A percentile compares a stretch with the other conserved stretches of the same genome.
These are phyloP conservation scores for Phytophthora citrophthora DNA, from an alignment of 352 stramenopile genomes.

Conservation along the genomic window DNA sequence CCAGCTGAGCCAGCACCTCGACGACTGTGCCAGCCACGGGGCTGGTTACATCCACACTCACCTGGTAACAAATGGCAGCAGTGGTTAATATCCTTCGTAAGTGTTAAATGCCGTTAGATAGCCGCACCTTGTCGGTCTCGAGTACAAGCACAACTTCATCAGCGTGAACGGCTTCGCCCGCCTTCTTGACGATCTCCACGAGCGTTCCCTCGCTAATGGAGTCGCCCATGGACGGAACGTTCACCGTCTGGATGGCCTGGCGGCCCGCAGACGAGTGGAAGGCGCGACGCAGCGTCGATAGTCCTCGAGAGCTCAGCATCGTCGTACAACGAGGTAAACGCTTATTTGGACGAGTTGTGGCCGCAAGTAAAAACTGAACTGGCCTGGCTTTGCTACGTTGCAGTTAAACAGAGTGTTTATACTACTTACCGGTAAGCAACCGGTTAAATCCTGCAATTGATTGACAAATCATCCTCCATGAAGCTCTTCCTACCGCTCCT, in stretches of 20 bases:
- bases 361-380: neutral
- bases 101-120: too few species aligned
- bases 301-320: conserved; percentile 31
- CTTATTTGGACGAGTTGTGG: neutral
- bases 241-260: conserved; percentile 74
- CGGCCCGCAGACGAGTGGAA: conserved; percentile 55
- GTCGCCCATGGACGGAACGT: conserved; percentile 93
- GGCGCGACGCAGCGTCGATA: conserved; percentile 33
- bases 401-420: neutral
- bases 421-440: too few species aligned
- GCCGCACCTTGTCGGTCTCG: conserved; percentile 98
- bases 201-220: conserved; percentile 99
- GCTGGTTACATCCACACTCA: conserved; percentile 93
- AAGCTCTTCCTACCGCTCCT: conserved; percentile 36
- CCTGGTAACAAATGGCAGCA: conserved; percentile 33
- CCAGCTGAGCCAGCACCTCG: conserved; percentile 94
- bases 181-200: conserved; percentile 94
- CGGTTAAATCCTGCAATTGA: too few species aligned
- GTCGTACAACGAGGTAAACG: neutral
- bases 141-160: conserved; percentile 98
- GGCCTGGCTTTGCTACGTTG: neutral
- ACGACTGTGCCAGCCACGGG: conserved; percentile 91
- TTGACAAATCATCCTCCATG: conserved; percentile 5
- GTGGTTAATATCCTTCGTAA: neutral
- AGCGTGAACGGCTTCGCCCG: conserved; percentile 92